Percentiles rank a stretch among this genome's conserved stretches.
Conservation (phyloP, 495 filamentous ascomycete species). For the Parmelia sp. region DNA sequence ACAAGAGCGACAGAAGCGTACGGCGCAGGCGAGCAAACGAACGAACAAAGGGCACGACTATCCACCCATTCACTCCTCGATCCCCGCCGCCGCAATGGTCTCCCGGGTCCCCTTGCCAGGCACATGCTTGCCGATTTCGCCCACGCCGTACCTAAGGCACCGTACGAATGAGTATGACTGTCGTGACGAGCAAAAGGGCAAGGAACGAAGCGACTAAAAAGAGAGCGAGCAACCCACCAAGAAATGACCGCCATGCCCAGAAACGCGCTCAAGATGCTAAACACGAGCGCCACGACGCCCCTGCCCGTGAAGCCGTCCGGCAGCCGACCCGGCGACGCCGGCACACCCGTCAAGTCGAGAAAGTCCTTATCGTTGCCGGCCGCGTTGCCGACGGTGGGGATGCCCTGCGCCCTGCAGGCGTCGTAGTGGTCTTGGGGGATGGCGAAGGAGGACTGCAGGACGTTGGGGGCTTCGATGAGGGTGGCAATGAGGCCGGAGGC, state of each 20-base stretch:
- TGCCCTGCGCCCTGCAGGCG: slow-evolving; percentile 47
- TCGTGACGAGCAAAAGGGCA: not conserved
- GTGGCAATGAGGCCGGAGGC: slow-evolving; percentile 64
- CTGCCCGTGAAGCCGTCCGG: slow-evolving; percentile 65
- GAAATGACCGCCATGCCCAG: slow-evolving; percentile 62
- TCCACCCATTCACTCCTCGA: no score
- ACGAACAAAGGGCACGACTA: no score
- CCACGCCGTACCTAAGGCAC: slow-evolving; percentile 5
- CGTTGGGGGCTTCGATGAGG: slow-evolving; percentile 62
- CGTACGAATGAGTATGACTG: not conserved
- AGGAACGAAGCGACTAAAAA: not conserved
- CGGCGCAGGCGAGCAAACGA: no score
- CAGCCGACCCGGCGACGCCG: slow-evolving; percentile 46
- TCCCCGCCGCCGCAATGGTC: not conserved
- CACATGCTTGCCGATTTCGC: slow-evolving; percentile 20
- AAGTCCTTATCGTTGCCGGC: slow-evolving; percentile 61
- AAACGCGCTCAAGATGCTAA: slow-evolving; percentile 64
- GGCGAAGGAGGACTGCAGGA: slow-evolving; percentile 51
- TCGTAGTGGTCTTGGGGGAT: slow-evolving; percentile 60
- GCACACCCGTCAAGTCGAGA: slow-evolving; percentile 59
- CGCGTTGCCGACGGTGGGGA: slow-evolving; percentile 62
- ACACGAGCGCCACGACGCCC: slow-evolving; percentile 67
- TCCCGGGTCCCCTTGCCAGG: not conserved
- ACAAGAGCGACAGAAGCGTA: no score
- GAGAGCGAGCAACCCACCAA: slow-evolving; percentile 48